Conservation (phyloP, 2,329 filamentous ascomycete genomes). For the Aspergillus fumigatiaffinis region DNA sequence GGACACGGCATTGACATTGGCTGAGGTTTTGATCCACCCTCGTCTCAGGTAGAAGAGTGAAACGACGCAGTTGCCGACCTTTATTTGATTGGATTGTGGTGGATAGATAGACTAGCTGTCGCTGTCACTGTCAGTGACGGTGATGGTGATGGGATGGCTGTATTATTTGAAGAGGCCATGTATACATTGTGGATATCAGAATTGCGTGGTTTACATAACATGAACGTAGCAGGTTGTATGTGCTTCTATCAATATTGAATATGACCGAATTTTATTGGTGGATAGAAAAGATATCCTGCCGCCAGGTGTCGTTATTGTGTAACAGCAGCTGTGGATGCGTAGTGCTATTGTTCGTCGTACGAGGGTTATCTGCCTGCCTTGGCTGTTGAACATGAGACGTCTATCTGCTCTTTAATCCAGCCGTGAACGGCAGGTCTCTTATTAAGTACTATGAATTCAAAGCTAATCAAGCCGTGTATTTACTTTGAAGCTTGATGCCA, state of each 20-base stretch:
- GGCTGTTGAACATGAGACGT: not conserved
- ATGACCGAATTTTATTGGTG: not conserved
- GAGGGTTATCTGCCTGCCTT: not conserved
- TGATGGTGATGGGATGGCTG: too few species aligned
- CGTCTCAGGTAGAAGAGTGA: not conserved
- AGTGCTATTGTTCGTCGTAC: too few species aligned
- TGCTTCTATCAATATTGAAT: not conserved
- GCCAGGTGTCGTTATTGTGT: not conserved
- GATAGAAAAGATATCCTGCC: not conserved
- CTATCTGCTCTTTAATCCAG: not conserved
- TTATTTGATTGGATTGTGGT: not conserved
- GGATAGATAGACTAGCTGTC: too few species aligned
- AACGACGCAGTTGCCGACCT: not conserved
- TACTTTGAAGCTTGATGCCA: too few species aligned
- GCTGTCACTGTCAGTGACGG: too few species aligned
- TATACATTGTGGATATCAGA: too few species aligned
- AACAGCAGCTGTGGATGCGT: not conserved
- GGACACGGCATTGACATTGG: too few species aligned
- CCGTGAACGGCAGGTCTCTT: too few species aligned
- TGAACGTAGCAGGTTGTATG: not conserved
- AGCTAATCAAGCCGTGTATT: too few species aligned
- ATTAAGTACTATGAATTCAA: too few species aligned
- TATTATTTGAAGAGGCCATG: too few species aligned
- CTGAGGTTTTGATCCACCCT: not conserved
- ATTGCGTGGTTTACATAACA: not conserved